phyloP scores from a whole-genome alignment of 169 alveolate species.

The Plasmodium knowlesi region DNA sequence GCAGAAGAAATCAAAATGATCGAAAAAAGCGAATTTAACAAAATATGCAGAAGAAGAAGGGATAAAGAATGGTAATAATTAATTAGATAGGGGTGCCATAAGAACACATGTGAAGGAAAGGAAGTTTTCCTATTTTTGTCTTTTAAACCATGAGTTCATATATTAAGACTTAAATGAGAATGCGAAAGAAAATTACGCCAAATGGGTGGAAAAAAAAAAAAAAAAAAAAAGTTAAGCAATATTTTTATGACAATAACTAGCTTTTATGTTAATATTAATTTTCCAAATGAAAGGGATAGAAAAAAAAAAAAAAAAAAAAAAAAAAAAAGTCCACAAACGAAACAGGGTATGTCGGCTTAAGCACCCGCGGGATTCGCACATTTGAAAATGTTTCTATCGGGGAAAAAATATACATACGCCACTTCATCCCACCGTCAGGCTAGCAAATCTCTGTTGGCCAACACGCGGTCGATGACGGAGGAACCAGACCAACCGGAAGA shows the following conservation, averaged over 20 bases:
- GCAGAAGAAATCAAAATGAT: neutral
- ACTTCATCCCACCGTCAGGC: neutral
- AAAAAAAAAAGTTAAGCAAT: neutral
- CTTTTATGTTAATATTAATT: no score
- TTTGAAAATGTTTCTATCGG: neutral
- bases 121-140: constrained; percentile 3
- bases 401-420: neutral
- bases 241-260: no score
- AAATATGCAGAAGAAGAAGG: neutral
- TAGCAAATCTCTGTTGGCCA: neutral
- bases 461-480: constrained; percentile 5
- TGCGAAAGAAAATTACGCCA: neutral
- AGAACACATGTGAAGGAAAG: neutral
- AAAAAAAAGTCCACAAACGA: neutral
- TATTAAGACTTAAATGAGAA: neutral
- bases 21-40: neutral
- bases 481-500: neutral
- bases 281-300: no score
- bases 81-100: neutral
- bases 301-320: no score
- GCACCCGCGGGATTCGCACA: neutral
- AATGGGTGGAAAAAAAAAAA: neutral
- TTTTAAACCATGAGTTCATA: neutral
- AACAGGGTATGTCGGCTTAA: neutral
- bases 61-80: neutral